Evolutionary conservation across 2,329 filamentous ascomycete species (phyloP).

Genomic region (Fusarium marasasianum): DNA sequence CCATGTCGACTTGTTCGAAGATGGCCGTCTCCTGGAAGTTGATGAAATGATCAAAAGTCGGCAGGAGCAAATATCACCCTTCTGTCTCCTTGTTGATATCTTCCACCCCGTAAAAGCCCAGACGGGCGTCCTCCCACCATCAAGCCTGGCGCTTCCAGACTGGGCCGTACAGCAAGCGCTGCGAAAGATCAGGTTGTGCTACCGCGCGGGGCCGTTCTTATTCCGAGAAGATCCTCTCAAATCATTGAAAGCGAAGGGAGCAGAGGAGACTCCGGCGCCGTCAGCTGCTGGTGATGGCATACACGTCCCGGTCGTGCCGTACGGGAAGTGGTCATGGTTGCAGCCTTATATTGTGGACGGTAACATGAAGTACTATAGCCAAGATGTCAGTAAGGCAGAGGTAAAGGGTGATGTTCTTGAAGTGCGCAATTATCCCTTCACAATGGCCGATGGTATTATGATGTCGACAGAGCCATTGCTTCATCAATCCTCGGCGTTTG

Average conservation of each 20-base stretch:
- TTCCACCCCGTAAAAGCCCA: background rate
- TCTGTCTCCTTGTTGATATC: background rate
- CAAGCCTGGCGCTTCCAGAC: background rate
- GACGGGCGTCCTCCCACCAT: background rate
- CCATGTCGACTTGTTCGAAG: background rate
- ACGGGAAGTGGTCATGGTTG: background rate
- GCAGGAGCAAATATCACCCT: rapidly evolving
- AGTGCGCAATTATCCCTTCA: background rate
- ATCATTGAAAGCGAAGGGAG: rapidly evolving
- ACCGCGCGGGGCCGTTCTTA: background rate
- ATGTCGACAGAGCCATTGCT: background rate
- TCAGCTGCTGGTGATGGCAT: background rate
- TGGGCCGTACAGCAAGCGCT: background rate
- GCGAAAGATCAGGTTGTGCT: background rate
- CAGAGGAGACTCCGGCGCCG: rapidly evolving
- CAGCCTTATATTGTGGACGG: background rate
- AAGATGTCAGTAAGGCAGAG: background rate
- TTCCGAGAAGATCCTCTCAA: background rate
- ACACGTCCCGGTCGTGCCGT: background rate
- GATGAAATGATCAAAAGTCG: background rate
- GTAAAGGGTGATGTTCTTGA: background rate
- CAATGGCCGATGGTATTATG: background rate
- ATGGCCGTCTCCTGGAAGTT: background rate
- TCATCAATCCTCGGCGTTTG: background rate
- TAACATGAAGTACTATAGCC: background rate